Conservation (phyloP, 2,329 filamentous ascomycete genomes). For the Akanthomyces lecanii region DNA sequence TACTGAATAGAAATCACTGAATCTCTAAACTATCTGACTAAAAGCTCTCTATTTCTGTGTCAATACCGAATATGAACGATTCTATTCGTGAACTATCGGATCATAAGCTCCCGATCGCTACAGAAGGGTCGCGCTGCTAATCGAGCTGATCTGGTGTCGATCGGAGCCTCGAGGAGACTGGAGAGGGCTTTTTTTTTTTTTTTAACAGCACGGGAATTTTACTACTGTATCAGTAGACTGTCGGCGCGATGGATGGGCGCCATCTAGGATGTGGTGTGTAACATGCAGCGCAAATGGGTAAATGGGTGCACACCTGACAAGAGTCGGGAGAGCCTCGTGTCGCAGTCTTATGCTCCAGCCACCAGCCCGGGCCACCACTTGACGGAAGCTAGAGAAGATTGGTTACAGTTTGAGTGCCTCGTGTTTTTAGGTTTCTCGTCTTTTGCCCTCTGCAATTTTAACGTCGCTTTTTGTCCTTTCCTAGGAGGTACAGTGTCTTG, state of each 20-base stretch:
- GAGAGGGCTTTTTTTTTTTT: no score
- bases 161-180: no score
- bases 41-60: no score
- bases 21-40: no score
- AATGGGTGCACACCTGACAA: slow-evolving; percentile 8
- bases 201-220: no score
- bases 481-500: background rate
- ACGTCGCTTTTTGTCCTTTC: background rate
- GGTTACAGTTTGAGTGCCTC: background rate
- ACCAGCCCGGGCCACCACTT: background rate
- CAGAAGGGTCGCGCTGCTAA: no score
- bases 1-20: no score
- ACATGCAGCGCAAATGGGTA: background rate
- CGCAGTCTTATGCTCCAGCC: slow-evolving; percentile 6
- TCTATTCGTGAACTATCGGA: no score
- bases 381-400: background rate
- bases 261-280: background rate
- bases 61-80: no score
- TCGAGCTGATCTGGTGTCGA: no score
- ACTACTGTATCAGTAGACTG: background rate
- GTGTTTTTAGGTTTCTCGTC: background rate
- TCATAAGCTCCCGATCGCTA: no score
- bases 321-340: slow-evolving; percentile 1
- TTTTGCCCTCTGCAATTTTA: background rate
- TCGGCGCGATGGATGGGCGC: background rate